Conservation (phyloP, 768 basidiomycete species). For the Tylopilus balloui region DNA sequence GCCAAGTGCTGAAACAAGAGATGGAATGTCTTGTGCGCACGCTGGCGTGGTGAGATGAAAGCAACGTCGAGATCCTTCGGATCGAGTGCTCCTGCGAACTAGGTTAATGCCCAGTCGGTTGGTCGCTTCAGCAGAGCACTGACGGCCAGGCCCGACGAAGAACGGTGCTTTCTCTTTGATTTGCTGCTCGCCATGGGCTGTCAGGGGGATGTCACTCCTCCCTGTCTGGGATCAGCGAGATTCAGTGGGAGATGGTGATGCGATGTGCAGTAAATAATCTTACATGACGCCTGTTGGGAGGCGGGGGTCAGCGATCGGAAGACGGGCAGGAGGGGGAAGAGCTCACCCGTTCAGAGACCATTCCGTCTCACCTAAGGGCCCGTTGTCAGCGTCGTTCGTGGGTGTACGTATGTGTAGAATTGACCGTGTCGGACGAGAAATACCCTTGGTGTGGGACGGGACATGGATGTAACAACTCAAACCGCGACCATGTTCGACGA, state of each 20-base stretch:
- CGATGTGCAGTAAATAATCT: constrained; percentile 16
- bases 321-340: background rate
- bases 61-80: constrained; percentile 71
- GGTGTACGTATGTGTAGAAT: background rate
- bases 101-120: background rate
- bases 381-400: constrained; percentile 1
- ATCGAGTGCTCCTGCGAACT: constrained; percentile 61
- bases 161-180: constrained; percentile 57
- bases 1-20: constrained; percentile 59
- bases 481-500: constrained; percentile 57
- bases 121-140: constrained; percentile 29
- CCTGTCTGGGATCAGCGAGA: constrained; percentile 60
- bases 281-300: constrained; percentile 54
- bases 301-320: constrained; percentile 4
- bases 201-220: constrained; percentile 82
- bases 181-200: constrained; percentile 65
- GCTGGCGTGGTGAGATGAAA: constrained; percentile 80
- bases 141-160: constrained; percentile 76
- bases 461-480: constrained; percentile 6
- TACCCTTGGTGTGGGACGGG: constrained; percentile 63
- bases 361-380: constrained; percentile 80
- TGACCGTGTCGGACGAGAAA: constrained; percentile 79
- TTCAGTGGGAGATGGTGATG: background rate
- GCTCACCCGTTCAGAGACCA: constrained; percentile 84
- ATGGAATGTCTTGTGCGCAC: constrained; percentile 84